Evolutionary conservation across 164 flowering plant genomes (phyloP), one percentile per base, ranked within the genome.

Genomic region (Stephania japonica): DNA sequence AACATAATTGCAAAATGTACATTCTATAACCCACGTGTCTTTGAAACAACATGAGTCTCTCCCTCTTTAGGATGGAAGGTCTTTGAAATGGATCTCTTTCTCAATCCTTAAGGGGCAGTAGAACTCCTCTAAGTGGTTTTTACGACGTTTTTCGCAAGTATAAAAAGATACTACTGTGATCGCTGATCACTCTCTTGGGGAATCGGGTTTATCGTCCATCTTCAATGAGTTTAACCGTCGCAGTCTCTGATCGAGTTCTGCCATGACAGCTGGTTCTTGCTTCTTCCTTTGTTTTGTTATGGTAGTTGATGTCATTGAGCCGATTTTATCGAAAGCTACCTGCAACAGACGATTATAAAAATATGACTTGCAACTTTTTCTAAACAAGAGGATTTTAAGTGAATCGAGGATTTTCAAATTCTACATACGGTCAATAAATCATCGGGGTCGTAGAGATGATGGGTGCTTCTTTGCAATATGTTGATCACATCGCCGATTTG

Each of bases 231-330:
- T 91, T 74, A 95, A 78, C 70, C 94, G 84, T 79, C 86, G 87
- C 61, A 88, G 65, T 83, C 97, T 87, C 75, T 93, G 86, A 78
- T 88, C 99, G 61, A 95, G 97, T 83, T 91, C 98, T 67, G 92
- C 92, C 97, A 91, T 88, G 5, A 95, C 99, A 42, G 93, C 97
- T 8, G 99, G 93, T 80, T 95, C 98, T 75, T 95, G 97, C 80
- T 91, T 93, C 69, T 91, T 95, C 88, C 99, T 85, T 77, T 95
- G 93, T 84, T 93, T 95, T 43, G 98, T 89, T 80, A 95, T 86
- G 2, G 90, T 86, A 79, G 85, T 88, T 14, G 94, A 86, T 42
- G 94, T 91, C 93, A 95, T 85, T 0, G 88, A 84, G 23, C 99
- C 97, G 59, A 93, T 87, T 77, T 91, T 87, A 71, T 95, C 99